Evolutionary conservation across 306 rosid genomes (phyloP).

Genomic region (Purshia tridentata): DNA sequence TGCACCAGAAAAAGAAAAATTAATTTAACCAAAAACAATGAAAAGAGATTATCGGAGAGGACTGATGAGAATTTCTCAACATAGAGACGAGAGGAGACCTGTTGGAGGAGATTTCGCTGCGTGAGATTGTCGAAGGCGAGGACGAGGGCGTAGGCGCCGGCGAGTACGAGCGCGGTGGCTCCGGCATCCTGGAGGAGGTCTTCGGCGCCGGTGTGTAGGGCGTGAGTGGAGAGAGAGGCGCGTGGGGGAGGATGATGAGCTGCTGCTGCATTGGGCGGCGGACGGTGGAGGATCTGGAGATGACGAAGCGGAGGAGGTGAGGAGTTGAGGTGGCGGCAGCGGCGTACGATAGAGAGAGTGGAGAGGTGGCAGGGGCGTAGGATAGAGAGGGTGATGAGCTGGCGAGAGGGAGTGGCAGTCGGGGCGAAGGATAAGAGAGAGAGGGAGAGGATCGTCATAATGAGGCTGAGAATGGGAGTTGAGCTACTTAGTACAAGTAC

Average conservation of each 20-base stretch:
- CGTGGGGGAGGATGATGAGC: constrained; percentile 2
- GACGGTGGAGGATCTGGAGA: constrained; percentile 31
- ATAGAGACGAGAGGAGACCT: constrained; percentile 41
- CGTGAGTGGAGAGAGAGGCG: constrained; percentile 7
- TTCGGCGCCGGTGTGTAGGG: constrained; percentile 22
- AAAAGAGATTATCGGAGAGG: background rate
- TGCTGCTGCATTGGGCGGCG: constrained; percentile 7
- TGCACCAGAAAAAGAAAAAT: background rate
- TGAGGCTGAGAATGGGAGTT: no score
- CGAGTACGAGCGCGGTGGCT: constrained; percentile 57
- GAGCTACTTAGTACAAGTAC: no score
- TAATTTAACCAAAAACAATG: background rate
- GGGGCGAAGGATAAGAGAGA: no score
- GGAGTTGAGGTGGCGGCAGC: background rate
- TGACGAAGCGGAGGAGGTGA: background rate
- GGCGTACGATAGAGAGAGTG: constrained; percentile 15
- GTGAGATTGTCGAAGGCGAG: constrained; percentile 60
- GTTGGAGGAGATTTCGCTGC: constrained; percentile 50
- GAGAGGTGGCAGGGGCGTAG: background rate
- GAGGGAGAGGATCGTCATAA: no score
- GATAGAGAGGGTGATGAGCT: no score
- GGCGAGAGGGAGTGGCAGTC: no score
- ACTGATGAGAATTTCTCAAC: background rate
- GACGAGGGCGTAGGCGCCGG: constrained; percentile 66
- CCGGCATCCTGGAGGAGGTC: constrained; percentile 55